These are phyloP conservation scores for Fusarium sp. DNA, from an alignment of 2,329 filamentous ascomycete genomes.

Conservation along the genomic window DNA sequence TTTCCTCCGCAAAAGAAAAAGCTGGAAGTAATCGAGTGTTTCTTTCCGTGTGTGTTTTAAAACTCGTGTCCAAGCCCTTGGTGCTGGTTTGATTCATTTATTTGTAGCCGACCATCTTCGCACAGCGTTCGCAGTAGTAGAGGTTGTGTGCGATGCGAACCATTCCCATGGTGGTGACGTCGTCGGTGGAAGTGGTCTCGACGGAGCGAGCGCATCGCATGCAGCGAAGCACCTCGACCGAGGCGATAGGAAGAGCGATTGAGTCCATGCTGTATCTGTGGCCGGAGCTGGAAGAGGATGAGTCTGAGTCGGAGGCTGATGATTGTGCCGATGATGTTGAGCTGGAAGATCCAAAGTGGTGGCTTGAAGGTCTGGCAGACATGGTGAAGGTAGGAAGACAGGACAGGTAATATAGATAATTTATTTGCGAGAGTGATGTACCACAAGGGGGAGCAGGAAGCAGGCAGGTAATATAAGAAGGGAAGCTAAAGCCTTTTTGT, in stretches of 20 bases:
- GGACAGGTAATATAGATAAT: constrained; percentile 41
- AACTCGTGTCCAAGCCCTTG: constrained; percentile 20
- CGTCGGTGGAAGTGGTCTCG: constrained; percentile 72
- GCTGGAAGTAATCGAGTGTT: constrained; percentile 25
- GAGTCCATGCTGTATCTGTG: constrained; percentile 64
- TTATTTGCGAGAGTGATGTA: constrained; percentile 3
- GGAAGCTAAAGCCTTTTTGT: constrained; percentile 31
- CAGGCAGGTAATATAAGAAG: constrained; percentile 9
- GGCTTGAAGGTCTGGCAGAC: constrained; percentile 38
- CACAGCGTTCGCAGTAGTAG: constrained; percentile 75
- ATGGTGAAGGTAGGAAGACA: constrained; percentile 23
- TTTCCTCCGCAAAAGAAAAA: constrained; percentile 23
- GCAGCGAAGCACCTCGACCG: constrained; percentile 72
- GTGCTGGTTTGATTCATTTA: constrained; percentile 50
- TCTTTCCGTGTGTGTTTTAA: constrained; percentile 1
- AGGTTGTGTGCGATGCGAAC: constrained; percentile 74
- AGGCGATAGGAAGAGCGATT: constrained; percentile 59
- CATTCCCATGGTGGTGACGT: constrained; percentile 70
- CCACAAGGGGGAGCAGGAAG: constrained; percentile 1
- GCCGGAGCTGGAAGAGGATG: constrained; percentile 47
- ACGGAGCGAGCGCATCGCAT: constrained; percentile 71
- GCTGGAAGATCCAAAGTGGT: constrained; percentile 44
- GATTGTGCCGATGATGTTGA: constrained; percentile 40
- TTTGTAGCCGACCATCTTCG: constrained; percentile 73
- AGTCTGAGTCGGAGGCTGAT: constrained; percentile 41